phyloP scores from a whole-genome alignment of 176 grass and related monocot species.

The Rhynchospora breviuscula region DNA sequence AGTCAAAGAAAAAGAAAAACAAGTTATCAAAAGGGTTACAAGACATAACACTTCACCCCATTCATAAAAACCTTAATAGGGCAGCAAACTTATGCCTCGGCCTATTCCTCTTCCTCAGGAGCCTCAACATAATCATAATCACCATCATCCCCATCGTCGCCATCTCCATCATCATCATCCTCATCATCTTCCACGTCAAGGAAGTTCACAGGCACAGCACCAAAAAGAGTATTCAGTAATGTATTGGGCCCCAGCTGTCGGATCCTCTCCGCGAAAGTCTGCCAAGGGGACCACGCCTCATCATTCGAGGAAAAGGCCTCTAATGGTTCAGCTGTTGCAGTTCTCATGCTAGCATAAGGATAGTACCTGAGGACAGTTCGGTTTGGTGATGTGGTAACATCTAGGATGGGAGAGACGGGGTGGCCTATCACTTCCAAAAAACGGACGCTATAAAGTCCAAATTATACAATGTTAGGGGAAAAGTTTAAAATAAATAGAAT shows the following conservation, averaged over 20 bases:
- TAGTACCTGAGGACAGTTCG: neutral
- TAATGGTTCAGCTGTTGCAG: neutral
- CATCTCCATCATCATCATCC: slow-evolving; percentile 9
- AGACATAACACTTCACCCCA: neutral
- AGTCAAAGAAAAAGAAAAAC: neutral
- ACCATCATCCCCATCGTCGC: neutral
- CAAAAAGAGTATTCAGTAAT: slow-evolving; percentile 5
- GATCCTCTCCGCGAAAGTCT: neutral
- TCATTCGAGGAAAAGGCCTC: neutral
- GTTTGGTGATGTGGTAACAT: slow-evolving; percentile 6
- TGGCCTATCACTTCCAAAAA: slow-evolving; percentile 21
- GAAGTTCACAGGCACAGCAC: slow-evolving; percentile 14
- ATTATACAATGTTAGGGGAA: neutral
- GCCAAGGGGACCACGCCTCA: neutral
- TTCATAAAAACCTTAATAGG: neutral
- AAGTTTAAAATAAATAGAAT: neutral
- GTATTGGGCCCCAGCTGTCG: neutral
- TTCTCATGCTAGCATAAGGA: neutral
- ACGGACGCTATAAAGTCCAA: slow-evolving; percentile 13
- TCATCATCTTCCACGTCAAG: slow-evolving; percentile 11
- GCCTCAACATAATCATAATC: slow-evolving; percentile 15
- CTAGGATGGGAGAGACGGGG: neutral
- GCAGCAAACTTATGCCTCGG: slow-evolving; percentile 7
- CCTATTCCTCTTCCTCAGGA: neutral
- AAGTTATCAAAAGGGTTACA: neutral